A percentile compares a stretch with the other conserved stretches of the same genome.
Evolutionary conservation across 2,329 filamentous ascomycete species (phyloP).

Genomic region (Neophaeococcomyces aloes): DNA sequence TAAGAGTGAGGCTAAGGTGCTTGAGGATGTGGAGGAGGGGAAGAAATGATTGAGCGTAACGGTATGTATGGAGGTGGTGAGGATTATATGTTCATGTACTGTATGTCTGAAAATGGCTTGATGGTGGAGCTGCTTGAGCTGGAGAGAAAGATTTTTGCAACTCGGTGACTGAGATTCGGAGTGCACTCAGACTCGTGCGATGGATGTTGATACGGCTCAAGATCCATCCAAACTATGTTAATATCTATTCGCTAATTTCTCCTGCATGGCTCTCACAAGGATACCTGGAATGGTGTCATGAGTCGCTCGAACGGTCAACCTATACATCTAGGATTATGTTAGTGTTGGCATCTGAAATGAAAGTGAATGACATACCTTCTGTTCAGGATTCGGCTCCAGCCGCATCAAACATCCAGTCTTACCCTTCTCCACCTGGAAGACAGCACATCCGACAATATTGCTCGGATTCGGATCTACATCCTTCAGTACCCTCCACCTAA

Average conservation of each 20-base stretch:
- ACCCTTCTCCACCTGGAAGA: constrained; percentile 66
- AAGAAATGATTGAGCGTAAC: constrained; percentile 13
- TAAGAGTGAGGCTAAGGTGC: constrained; percentile 66
- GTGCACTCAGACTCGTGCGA: too few species aligned
- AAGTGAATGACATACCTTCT: constrained; percentile 56
- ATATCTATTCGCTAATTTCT: constrained; percentile 54
- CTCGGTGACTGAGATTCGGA: too few species aligned
- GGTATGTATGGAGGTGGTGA: too few species aligned
- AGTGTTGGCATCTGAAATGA: neutral
- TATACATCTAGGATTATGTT: constrained; percentile 62
- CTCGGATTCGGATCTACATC: constrained; percentile 84
- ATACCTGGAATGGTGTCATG: constrained; percentile 77
- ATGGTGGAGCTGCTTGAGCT: too few species aligned
- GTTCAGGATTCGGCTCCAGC: constrained; percentile 86
- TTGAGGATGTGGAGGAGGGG: constrained; percentile 8
- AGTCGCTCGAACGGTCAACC: constrained; percentile 84
- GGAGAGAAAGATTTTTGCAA: too few species aligned
- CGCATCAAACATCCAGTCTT: constrained; percentile 92
- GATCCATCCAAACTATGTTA: neutral
- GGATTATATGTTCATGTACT: too few species aligned
- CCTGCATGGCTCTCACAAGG: constrained; percentile 77
- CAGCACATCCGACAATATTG: constrained; percentile 82
- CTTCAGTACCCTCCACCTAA: constrained; percentile 77
- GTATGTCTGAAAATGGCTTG: too few species aligned
- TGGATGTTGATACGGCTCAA: too few species aligned